phyloP scores from a whole-genome alignment of 768 basidiomycete genomes.

The Kwoniella mangroviensis region DNA sequence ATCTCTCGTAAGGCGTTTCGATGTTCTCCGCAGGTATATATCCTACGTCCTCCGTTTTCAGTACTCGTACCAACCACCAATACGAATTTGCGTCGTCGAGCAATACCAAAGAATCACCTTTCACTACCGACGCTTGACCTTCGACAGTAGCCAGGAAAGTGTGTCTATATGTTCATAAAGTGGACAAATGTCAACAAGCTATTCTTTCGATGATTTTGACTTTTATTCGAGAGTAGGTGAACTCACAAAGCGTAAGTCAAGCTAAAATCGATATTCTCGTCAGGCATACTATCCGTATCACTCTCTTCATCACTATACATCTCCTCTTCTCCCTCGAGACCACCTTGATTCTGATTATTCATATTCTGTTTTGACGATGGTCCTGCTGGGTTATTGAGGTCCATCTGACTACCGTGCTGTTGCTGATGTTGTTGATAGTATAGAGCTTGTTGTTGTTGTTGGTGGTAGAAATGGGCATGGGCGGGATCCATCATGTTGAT shows the following conservation, averaged over 20 bases:
- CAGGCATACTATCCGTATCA: constrained; percentile 53
- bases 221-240: constrained; percentile 25
- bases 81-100: constrained; percentile 99
- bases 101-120: constrained; percentile 92
- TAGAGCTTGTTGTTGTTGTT: constrained; percentile 45
- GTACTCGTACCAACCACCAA: constrained; percentile 99
- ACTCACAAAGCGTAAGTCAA: constrained; percentile 58
- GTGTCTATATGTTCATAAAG: constrained; percentile 63
- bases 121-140: constrained; percentile 97
- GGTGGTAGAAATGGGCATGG: constrained; percentile 58
- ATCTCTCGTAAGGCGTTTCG: constrained; percentile 94
- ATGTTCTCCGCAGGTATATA: constrained; percentile 99
- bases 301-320: constrained; percentile 47
- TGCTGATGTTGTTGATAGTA: constrained; percentile 50
- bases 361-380: constrained; percentile 7
- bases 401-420: constrained; percentile 12
- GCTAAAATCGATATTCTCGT: constrained; percentile 58
- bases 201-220: too few relatives aligned
- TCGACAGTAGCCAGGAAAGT: constrained; percentile 98
- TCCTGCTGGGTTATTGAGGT: constrained; percentile 1
- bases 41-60: constrained; percentile 97
- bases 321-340: constrained; percentile 42
- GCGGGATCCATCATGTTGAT: constrained; percentile 30
- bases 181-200: too few relatives aligned
- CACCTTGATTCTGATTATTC: constrained; percentile 17